Evolutionary conservation across 306 rosid genomes (phyloP), one percentile per base, ranked within the genome.

Genomic region (Fragaria nilgerrensis): DNA sequence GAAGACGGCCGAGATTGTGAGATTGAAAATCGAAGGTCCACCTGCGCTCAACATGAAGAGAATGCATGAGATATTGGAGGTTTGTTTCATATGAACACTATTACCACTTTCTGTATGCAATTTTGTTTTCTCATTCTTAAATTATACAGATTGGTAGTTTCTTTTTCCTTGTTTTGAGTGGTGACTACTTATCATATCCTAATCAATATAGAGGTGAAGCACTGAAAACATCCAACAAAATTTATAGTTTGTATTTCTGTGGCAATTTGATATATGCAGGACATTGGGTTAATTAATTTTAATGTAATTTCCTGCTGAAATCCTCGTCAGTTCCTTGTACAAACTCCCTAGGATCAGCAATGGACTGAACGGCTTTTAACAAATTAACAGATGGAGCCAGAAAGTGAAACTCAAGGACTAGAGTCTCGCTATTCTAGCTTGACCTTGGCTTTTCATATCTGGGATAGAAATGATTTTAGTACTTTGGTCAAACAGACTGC

Each of bases 41-140:
- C 90, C 99, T 63, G 99, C 97, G 5, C 97, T 95, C 72, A 95
- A 95, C 84, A 95, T 95, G 99, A 92, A 76, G 85, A 89, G 97
- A 83, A 90, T 89, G 93, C 99, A 95, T 77, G 97, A 95, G 84
- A 89, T 95, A 74, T 74, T 95, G 23, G 98, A 95, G 98, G 98
- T 95, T 79, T 87, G 90, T 43, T 85, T 79, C 76, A 77, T 73
- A 32, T 67, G 70, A 76, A 49, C 68, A 41, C 55, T 43, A 70
- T 77, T 65, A 73, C 69, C 44, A 67, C 36, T 76, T 27, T 84
- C 41, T 74, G 2, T 49, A 41, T 62, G n/a, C 25, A 62, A 47
- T 41, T 39, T 36, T 75, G 6, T 78, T 48, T 70, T 47, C 22
- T 15, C 0, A 16, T 74, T 29, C 64, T 41, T 41, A 55, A 36